Evolutionary conservation across 768 basidiomycete genomes (phyloP), one percentile per base, ranked within the genome.

Genomic region (Tulasnella sp.): DNA sequence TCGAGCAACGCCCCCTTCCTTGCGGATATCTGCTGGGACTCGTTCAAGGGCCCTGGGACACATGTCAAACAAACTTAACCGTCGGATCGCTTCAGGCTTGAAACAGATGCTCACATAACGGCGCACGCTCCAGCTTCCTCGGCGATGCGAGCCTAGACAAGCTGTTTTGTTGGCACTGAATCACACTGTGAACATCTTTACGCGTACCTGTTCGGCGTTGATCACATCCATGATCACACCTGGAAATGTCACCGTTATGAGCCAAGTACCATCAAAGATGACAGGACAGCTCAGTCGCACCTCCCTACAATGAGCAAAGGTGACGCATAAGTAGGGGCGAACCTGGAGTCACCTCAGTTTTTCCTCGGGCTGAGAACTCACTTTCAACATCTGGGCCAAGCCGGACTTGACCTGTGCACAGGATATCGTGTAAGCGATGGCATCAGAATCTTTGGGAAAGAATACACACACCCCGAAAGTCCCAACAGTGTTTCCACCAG

Each of bases 81-180:
- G 19, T 9, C 15, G 12, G 27, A 9, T 15, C 15, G 42, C 24
- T 8, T 38, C 42, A 38, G 12, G n/a, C 30, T 22, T 38, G 64
- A 73, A 22, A 53, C 1, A 19, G 27, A 22, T 17, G 38, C 52
- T 43, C 12, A 56, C 94, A 99, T 98, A 63, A 99, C 94, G 60
- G 94, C 94, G 69, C 90, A 92, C 5, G 94, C 94, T 48, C 94
- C 94, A 8, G 94, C 94, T 68, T 92, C 91, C 69, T 98, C 94
- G 46, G 94, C 94, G 65, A 97, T 92, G 62, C 87, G 86, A 60
- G 94, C 94, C 85, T 93, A 64, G 17, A 27, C 22, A 44, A 30
- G 49, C 21, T 25, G 25, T n/a, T 24, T 34, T 27, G 15, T 25
- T 43, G 34, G 12, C 15, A 42, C 3, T 34, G n/a, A 19, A 19